Evolutionary conservation across 345 rosid genomes (phyloP), one percentile per base, ranked within the genome.

Genomic region (Lepidium aucheri): DNA sequence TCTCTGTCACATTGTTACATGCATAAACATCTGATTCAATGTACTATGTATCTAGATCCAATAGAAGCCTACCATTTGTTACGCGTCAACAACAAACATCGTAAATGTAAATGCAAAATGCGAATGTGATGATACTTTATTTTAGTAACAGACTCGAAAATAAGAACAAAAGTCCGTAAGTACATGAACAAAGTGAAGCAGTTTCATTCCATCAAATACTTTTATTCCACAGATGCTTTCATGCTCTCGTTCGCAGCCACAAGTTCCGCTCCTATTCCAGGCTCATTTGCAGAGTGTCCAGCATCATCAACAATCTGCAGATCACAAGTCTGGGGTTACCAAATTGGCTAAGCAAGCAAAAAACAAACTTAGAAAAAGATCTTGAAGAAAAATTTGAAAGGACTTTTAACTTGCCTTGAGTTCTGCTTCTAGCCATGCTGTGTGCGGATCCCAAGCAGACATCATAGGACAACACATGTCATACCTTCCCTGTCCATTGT

Each of bases 401-500:
- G 36, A 16, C 44, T 26, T 30, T 12, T 30, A 40, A 51, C 11
- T 61, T 79, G 88, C 99, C 93, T 81, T 87, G 34, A 94, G 80
- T 17, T 86, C 93, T 58, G 96, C 96, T 81, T 90, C 97, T 18
- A 95, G 95, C 96, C 94, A 94, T 68, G 89, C 87, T 82, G 77
- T 94, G 65, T 86, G 99, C 64, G 90, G 89, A 85, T 94, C 99
- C 99, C 99, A 90, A 68, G 99, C 99, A 49, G 99, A 94, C 95
- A 94, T 88, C 95, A 94, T 88, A 14, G 99, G 99, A 75, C 96
- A 88, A 62, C 92, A 84, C 15, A 86, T 76, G 52, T 94, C 99
- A 75, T 90, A 90, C 80, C 97, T 86, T 73, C 99, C 99, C 99
- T 90, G 86, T 80, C 60, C 80, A 77, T 66, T 53, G 22, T 34